Percentiles rank a stretch among this genome's conserved stretches.
phyloP scores from a whole-genome alignment of 192 early-diverging fungal genomes.

The Mortierella claussenii region DNA sequence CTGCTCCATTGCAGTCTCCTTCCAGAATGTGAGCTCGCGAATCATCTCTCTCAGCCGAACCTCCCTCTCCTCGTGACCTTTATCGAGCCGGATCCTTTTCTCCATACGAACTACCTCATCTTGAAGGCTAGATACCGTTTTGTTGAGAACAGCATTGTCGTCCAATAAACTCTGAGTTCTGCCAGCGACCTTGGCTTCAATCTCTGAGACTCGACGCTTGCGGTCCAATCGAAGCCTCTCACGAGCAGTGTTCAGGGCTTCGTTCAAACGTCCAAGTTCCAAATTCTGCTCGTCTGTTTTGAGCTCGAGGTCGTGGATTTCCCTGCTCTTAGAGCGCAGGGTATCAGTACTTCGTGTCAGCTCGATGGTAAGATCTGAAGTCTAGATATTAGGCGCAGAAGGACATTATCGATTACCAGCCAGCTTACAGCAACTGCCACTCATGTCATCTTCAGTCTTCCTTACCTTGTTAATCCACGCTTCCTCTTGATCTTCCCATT shows the following conservation, averaged over 20 bases:
- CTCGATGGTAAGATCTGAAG: slow-evolving; percentile 19
- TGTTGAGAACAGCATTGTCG: slow-evolving; percentile 7
- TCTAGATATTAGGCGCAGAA: too few relatives aligned
- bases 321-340: slow-evolving; percentile 16
- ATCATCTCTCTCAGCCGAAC: slow-evolving; percentile 11
- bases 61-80: slow-evolving; percentile 15
- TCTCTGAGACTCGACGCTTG: slow-evolving; percentile 23
- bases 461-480: slow-evolving; percentile 27
- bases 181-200: slow-evolving; percentile 10
- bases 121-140: slow-evolving; percentile 14
- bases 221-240: slow-evolving; percentile 11
- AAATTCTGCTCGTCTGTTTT: slow-evolving; percentile 11
- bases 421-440: too few relatives aligned
- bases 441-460: too few relatives aligned
- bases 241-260: slow-evolving; percentile 13
- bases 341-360: neutral
- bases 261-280: slow-evolving; percentile 39
- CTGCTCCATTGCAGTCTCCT: slow-evolving; percentile 26
- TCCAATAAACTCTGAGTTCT: too few relatives aligned
- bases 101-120: slow-evolving; percentile 6
- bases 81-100: slow-evolving; percentile 22
- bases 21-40: slow-evolving; percentile 24
- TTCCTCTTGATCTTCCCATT: slow-evolving; percentile 37
- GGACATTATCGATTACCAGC: too few relatives aligned
- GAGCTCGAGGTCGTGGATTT: slow-evolving; percentile 12